Conservation (phyloP, 805 yeast species). For the Jamesozyma piceae region DNA sequence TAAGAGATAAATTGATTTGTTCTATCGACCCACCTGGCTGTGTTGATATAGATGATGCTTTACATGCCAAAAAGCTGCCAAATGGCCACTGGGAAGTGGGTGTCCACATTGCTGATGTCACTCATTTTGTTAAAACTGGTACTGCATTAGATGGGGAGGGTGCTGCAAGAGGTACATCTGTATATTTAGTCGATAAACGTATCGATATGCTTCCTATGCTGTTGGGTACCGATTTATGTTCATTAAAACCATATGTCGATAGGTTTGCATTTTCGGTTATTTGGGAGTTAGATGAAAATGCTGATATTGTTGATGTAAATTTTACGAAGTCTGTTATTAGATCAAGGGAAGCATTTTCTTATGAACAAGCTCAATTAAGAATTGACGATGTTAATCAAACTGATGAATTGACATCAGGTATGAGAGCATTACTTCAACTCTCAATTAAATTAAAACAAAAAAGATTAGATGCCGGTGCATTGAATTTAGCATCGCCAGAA, state of each 20-base stretch:
- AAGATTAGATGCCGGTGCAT: slow-evolving; percentile 89
- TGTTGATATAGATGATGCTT: slow-evolving; percentile 97
- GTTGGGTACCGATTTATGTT: slow-evolving; percentile 91
- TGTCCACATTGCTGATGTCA: slow-evolving; percentile 97
- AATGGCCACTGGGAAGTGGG: slow-evolving; percentile 97
- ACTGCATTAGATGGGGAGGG: slow-evolving; percentile 93
- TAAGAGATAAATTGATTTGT: slow-evolving; percentile 83
- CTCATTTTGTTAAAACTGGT: slow-evolving; percentile 89
- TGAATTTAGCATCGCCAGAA: slow-evolving; percentile 94
- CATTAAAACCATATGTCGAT: slow-evolving; percentile 89
- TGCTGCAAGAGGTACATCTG: slow-evolving; percentile 94
- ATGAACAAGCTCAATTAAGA: slow-evolving; percentile 84
- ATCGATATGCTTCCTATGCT: slow-evolving; percentile 96
- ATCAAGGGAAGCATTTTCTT: slow-evolving; percentile 90
- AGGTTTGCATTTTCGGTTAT: slow-evolving; percentile 90
- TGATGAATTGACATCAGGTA: slow-evolving; percentile 82
- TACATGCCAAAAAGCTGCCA: slow-evolving; percentile 75
- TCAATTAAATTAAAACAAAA: slow-evolving; percentile 79
- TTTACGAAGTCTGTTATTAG: slow-evolving; percentile 82
- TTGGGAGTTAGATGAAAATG: slow-evolving; percentile 88
- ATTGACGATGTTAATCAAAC: slow-evolving; percentile 69
- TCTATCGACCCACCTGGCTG: slow-evolving; percentile 97
- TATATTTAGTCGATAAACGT: slow-evolving; percentile 92
- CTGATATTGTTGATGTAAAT: slow-evolving; percentile 68
- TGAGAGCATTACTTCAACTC: slow-evolving; percentile 70